phyloP scores from a whole-genome alignment of 345 rosid genomes.

The Cardamine resedifolia region DNA sequence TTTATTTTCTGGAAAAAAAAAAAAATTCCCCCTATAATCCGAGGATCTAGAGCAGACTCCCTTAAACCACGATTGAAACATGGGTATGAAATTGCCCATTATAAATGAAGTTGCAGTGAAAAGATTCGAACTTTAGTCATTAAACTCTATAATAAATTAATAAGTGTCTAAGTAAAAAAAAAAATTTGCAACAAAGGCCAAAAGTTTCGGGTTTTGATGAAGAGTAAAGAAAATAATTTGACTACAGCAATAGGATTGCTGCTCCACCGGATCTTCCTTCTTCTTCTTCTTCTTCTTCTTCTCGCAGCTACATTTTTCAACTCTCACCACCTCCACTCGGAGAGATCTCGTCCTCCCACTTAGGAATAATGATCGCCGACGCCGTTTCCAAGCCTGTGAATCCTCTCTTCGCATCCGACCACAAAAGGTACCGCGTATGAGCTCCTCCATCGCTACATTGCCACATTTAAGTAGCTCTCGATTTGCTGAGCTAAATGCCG shows the following conservation, averaged over 20 bases:
- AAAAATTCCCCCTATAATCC: too few species aligned
- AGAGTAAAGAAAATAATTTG: background rate
- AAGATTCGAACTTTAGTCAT: too few species aligned
- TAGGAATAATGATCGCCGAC: constrained; percentile 47
- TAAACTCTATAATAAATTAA: too few species aligned
- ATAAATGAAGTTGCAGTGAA: too few species aligned
- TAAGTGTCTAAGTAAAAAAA: background rate
- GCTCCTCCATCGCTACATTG: constrained; percentile 22
- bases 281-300: constrained; percentile 14
- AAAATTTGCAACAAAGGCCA: background rate
- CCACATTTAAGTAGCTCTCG: background rate
- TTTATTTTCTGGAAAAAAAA: too few species aligned
- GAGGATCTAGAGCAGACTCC: too few species aligned
- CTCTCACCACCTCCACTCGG: constrained; percentile 10
- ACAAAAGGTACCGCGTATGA: constrained; percentile 55
- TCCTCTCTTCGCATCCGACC: constrained; percentile 57
- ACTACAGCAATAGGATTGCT: background rate
- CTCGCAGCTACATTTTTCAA: background rate
- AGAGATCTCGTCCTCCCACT: constrained; percentile 34
- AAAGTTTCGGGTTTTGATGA: background rate
- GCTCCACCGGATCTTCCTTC: constrained; percentile 20
- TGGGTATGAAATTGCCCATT: too few species aligned
- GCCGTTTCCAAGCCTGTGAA: constrained; percentile 38
- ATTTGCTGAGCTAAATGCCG: too few species aligned
- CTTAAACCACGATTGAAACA: too few species aligned